Evolutionary conservation across 352 stramenopile genomes (phyloP).

Genomic region (Globisporangium sylvaticum): DNA sequence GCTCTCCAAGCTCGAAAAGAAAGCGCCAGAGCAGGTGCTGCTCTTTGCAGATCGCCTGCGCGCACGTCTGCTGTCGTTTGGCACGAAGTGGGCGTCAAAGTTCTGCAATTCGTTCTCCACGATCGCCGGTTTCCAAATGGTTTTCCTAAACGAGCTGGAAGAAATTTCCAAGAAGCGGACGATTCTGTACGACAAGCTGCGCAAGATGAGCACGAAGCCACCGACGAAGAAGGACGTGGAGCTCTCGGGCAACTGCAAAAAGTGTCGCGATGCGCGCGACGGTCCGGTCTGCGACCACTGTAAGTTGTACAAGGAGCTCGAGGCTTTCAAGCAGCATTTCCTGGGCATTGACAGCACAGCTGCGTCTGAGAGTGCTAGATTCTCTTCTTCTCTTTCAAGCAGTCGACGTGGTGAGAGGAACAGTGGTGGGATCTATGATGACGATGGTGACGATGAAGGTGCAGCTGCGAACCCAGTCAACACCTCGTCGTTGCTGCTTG

Average conservation of each 20-base stretch:
- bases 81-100: constrained; percentile 37
- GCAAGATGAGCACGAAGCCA: constrained; percentile 28
- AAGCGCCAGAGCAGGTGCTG: constrained; percentile 13
- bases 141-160: constrained; percentile 51
- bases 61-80: constrained; percentile 36
- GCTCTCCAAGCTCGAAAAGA: constrained; percentile 29
- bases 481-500: constrained; percentile 38
- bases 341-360: constrained; percentile 38
- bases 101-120: constrained; percentile 51
- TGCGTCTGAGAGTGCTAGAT: background rate
- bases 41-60: constrained; percentile 41
- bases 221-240: constrained; percentile 47
- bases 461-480: constrained; percentile 1
- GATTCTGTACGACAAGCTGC: constrained; percentile 30
- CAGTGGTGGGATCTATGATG: background rate
- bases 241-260: constrained; percentile 60
- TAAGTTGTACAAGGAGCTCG: constrained; percentile 57
- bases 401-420: background rate
- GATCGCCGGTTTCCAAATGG: constrained; percentile 37
- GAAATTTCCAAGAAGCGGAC: constrained; percentile 31
- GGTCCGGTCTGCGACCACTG: constrained; percentile 66
- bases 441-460: constrained; percentile 3
- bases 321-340: constrained; percentile 52
- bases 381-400: background rate
- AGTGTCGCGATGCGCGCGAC: constrained; percentile 51